These are phyloP conservation scores for Auriscalpium microsporum DNA, from an alignment of 768 basidiomycete species.

Conservation along the genomic window DNA sequence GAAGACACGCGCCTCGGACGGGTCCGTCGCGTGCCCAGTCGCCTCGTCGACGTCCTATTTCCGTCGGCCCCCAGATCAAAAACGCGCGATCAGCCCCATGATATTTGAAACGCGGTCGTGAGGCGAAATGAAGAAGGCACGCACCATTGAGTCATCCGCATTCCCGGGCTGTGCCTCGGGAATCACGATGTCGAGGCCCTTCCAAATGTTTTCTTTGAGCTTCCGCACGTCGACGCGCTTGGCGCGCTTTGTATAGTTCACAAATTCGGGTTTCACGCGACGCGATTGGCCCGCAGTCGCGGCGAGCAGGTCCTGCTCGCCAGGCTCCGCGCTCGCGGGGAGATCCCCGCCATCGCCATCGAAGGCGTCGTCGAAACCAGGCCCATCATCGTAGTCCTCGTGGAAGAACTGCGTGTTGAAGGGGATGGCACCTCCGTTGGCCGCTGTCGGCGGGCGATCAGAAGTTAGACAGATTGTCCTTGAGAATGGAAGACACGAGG, in stretches of 20 bases:
- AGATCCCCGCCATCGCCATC: constrained; percentile 42
- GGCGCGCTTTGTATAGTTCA: constrained; percentile 91
- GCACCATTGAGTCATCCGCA: constrained; percentile 45
- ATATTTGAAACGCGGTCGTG: neutral
- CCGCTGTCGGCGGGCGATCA: constrained; percentile 17
- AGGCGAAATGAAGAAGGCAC: constrained; percentile 5
- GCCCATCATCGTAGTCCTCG: constrained; percentile 78
- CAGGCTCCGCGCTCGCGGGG: constrained; percentile 42
- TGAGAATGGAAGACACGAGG: neutral
- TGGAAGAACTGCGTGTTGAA: constrained; percentile 98
- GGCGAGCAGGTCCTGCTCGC: constrained; percentile 83
- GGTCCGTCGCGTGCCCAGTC: constrained; percentile 42
- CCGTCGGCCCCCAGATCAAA: neutral
- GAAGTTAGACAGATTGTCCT: too few species aligned
- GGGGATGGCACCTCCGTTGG: constrained; percentile 53
- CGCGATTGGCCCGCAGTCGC: constrained; percentile 70
- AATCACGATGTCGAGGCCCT: constrained; percentile 72
- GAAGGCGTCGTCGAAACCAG: constrained; percentile 52
- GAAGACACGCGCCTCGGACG: constrained; percentile 60
- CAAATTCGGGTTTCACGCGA: constrained; percentile 76
- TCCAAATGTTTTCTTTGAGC: constrained; percentile 98
- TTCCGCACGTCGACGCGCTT: constrained; percentile 95
- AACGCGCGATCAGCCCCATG: constrained; percentile 16
- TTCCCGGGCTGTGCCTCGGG: constrained; percentile 31
- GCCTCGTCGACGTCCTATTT: constrained; percentile 49